Conservation (phyloP, 2,329 filamentous ascomycete genomes). For the Metarhizium guizhouense region DNA sequence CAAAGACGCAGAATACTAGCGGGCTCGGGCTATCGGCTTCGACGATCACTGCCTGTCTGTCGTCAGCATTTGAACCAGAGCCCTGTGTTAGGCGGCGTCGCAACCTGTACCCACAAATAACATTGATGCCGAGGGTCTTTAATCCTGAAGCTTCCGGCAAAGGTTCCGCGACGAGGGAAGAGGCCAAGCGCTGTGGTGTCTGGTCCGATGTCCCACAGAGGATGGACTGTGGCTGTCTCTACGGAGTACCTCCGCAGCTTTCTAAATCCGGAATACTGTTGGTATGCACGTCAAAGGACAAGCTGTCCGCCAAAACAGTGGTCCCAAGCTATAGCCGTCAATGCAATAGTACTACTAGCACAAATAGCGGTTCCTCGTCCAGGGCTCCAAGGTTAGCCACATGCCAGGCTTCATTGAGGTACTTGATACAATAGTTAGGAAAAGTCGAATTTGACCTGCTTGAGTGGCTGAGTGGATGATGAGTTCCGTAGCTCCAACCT, state of each 20-base stretch:
- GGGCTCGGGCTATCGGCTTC: background rate
- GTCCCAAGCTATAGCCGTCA: background rate
- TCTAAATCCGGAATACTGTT: background rate
- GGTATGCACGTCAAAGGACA: background rate
- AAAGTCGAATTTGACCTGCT: background rate
- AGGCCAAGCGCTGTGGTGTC: background rate
- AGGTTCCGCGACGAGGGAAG: background rate
- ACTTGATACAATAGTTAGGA: background rate
- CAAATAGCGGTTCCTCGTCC: background rate
- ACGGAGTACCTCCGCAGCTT: no score
- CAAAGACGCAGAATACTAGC: background rate
- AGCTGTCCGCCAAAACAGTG: background rate
- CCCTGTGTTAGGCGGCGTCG: background rate
- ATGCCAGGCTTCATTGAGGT: background rate
- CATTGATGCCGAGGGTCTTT: background rate
- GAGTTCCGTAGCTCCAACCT: background rate
- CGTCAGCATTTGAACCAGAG: background rate
- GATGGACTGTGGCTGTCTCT: background rate
- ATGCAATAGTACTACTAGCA: background rate
- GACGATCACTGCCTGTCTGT: background rate
- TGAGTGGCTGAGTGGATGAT: background rate
- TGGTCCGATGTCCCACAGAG: background rate
- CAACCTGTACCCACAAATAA: background rate
- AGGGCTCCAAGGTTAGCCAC: background rate
- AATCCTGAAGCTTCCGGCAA: background rate